Evolutionary conservation across 129 eudicot genomes (phyloP), one percentile per base, ranked within the genome.

Genomic region (Sambucus nigra): DNA sequence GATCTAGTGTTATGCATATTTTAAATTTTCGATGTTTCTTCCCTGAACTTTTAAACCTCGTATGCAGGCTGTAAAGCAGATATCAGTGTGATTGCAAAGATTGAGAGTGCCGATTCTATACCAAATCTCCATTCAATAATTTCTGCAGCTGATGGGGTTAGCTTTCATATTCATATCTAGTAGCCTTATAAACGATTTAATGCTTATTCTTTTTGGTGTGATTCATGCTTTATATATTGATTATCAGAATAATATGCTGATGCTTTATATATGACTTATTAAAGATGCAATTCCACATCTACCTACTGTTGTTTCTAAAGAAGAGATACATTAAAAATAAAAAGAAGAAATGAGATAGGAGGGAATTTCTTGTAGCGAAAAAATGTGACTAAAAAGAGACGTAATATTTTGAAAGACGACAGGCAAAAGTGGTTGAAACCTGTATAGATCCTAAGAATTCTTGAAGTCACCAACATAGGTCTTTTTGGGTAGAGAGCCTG

Each of bases 81-180:
- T 68, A 91, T 91, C 66, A 80, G 71, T 42, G 98, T 85, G 53
- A 85, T 85, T 50, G 86, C 72, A 7, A 91, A 91, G 73, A 91
- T 91, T 46, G 98, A 91, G 72, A 85, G 98, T 72, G 98, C 94
- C 21, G 98, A 91, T 60, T 86, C 98, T 20, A 91, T 91, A 60
- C 86, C 75, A 59, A 91, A 91, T 54, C 95, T 91, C 64, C 89
- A 77, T 29, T 85, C 95, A 29, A 91, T 91, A 60, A 70, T 91
- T 39, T 71, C 95, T 55, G 98, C 98, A 64, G 82, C 94, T 57
- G 98, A 91, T 60, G 98, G 98, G 89, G 98, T 91, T 56, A 57
- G 84, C 57, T 29, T 57, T 49, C 21, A 44, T 47, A 1, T 35
- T 11, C 9, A 8, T 11, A 2, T 19, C 19, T 63, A 15, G 6